Base-by-base conservation (phyloP, 2,329 filamentous ascomycete species). In the Beauveria sp. region DNA sequence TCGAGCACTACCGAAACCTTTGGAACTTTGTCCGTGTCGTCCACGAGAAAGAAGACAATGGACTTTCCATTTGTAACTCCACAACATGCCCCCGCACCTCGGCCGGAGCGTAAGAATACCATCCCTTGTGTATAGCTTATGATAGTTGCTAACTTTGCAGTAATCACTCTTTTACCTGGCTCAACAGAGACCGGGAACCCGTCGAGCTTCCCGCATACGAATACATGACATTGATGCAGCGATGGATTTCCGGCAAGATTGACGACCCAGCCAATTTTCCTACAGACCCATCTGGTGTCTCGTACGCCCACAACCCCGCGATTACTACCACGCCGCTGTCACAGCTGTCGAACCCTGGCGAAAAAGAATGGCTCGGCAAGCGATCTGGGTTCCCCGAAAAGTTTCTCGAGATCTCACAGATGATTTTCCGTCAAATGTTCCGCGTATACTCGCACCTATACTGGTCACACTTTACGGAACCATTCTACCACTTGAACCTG, bases 361-460 rank as follows among this genome's bases (percentile, higher is more conserved):
- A 89, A 62, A 77, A 75, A 24, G 85, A 87, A 63, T 98, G 92
- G 90, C 82, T 96, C 62, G 95, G 95, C 70, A 96, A 96, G 78
- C 85, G 90, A 52, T 95, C 90, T 63, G 93, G 93, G 4, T 99
- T 99, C 75, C 95, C 95, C 2, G 86, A 89, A 65, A 90, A 91
- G 66, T 98, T 97, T 74, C 82, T 93, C 68, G 86, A 88, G 64
- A 92, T 96, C 67, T 95, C 93, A 79, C 92, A 96, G 79, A 88
- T 88, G 66, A 95, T 97, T 70, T 93, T 97, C 79, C 89, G 93
- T 69, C 95, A 97, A 77, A 98, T 99, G 89, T 98, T 99, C 81
- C 90, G 95, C 63, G 93, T 97, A 68, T 99, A 99, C 72, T 89
- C 95, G 53, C 95, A 99, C 75, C 86, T 99, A 64, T 99, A 99